Conservation (phyloP, 768 basidiomycete genomes). For the Astraeus odoratus region DNA sequence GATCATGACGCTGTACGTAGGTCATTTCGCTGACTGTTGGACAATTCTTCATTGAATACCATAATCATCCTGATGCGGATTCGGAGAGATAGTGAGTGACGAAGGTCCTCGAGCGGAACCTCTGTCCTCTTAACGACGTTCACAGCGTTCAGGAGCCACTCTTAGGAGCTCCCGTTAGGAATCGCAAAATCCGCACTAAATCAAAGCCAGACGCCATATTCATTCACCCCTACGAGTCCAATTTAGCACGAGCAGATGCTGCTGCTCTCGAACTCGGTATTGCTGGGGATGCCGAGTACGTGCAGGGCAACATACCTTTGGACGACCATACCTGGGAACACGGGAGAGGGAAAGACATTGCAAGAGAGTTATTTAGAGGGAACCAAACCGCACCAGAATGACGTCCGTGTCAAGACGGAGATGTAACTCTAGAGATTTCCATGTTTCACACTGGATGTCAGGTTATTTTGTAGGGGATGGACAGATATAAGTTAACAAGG, state of each 20-base stretch:
- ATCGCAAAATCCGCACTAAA: slow-evolving; percentile 37
- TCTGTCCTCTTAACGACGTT: background rate
- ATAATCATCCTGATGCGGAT: slow-evolving; percentile 10
- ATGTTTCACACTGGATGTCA: too few relatives aligned
- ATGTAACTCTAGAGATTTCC: too few relatives aligned
- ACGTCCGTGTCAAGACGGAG: too few relatives aligned
- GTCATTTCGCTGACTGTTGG: slow-evolving; percentile 48
- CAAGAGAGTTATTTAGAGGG: slow-evolving; percentile 37
- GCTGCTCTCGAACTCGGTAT: slow-evolving; percentile 50
- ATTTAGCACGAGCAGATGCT: slow-evolving; percentile 60
- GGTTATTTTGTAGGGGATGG: too few relatives aligned
- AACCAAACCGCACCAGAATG: slow-evolving; percentile 1
- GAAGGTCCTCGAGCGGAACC: background rate
- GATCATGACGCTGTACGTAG: slow-evolving; percentile 28
- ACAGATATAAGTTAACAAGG: too few relatives aligned
- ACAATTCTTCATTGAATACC: slow-evolving; percentile 48
- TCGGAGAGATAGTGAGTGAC: slow-evolving; percentile 16
- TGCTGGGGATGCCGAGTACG: slow-evolving; percentile 41
- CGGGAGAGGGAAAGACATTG: slow-evolving; percentile 45
- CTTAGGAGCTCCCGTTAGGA: slow-evolving; percentile 11
- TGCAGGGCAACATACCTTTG: slow-evolving; percentile 30
- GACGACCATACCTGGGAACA: slow-evolving; percentile 41
- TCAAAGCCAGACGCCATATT: slow-evolving; percentile 54
- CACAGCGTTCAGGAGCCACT: slow-evolving; percentile 20
- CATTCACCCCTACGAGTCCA: slow-evolving; percentile 58